These are phyloP conservation scores for Sclerotinia subarctica DNA, from an alignment of 2,329 filamentous ascomycete species.

Conservation along the genomic window DNA sequence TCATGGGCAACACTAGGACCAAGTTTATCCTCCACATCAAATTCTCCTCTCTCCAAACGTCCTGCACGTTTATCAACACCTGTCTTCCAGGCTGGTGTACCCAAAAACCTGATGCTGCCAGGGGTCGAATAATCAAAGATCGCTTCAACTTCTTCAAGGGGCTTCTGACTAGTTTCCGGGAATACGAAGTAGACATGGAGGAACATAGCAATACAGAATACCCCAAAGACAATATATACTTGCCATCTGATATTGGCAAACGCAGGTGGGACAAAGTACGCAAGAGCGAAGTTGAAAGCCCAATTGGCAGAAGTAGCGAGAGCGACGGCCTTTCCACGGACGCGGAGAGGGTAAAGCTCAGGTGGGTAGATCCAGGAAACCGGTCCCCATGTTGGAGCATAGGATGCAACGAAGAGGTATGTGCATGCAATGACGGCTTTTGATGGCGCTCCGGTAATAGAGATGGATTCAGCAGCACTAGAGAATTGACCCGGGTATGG, in stretches of 20 bases:
- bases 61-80: slow-evolving; percentile 29
- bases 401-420: slow-evolving; percentile 60
- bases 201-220: slow-evolving; percentile 51
- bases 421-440: slow-evolving; percentile 63
- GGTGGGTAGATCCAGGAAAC: slow-evolving; percentile 50
- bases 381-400: slow-evolving; percentile 51
- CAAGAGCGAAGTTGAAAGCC: slow-evolving; percentile 50
- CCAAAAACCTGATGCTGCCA: slow-evolving; percentile 32
- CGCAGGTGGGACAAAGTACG: slow-evolving; percentile 47
- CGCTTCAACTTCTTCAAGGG: slow-evolving; percentile 51
- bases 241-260: slow-evolving; percentile 50
- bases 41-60: slow-evolving; percentile 32
- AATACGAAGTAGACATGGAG: slow-evolving; percentile 54
- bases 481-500: slow-evolving; percentile 40
- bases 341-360: slow-evolving; percentile 48
- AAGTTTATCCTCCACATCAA: slow-evolving; percentile 35
- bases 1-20: slow-evolving; percentile 16
- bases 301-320: slow-evolving; percentile 51
- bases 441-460: slow-evolving; percentile 47
- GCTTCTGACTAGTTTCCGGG: slow-evolving; percentile 55
- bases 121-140: slow-evolving; percentile 45
- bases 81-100: slow-evolving; percentile 37
- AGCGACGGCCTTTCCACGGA: slow-evolving; percentile 53
- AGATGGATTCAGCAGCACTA: slow-evolving; percentile 46
- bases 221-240: slow-evolving; percentile 51